Conservation (phyloP, 805 yeast species). For the Schwanniomyces polymorphus region DNA sequence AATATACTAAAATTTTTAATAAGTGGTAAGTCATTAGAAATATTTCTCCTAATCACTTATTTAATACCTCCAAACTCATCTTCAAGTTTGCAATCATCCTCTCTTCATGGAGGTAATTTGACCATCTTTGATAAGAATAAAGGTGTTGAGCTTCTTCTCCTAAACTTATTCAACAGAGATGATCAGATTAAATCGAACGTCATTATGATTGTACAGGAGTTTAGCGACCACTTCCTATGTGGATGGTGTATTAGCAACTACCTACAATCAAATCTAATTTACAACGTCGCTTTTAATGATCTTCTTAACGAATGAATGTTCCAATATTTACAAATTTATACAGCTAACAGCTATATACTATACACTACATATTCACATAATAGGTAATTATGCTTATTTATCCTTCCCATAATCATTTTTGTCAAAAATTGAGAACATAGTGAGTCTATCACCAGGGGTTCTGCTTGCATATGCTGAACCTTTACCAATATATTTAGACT, state of each 20-base stretch:
- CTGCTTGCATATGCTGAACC: constrained; percentile 61
- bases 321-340: neutral
- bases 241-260: constrained; percentile 44
- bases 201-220: constrained; percentile 42
- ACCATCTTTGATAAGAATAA: constrained; percentile 45
- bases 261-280: constrained; percentile 35
- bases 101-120: constrained; percentile 38
- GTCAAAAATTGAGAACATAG: constrained; percentile 27
- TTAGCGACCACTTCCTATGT: constrained; percentile 42
- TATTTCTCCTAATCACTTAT: constrained; percentile 38
- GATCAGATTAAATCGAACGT: constrained; percentile 39
- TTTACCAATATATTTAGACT: constrained; percentile 67
- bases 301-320: constrained; percentile 12
- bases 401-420: constrained; percentile 7
- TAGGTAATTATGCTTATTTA: neutral
- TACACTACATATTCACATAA: neutral
- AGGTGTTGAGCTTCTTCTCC: constrained; percentile 41
- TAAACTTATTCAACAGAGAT: constrained; percentile 43
- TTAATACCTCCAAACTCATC: constrained; percentile 42
- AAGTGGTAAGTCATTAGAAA: constrained; percentile 41
- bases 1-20: constrained; percentile 42
- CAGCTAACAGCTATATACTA: neutral
- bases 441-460: constrained; percentile 53
- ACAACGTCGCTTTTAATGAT: constrained; percentile 41
- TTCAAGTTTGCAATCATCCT: constrained; percentile 35